Percentiles rank a stretch among this genome's conserved stretches.
phyloP scores from a whole-genome alignment of 257 asterid species.

The Nicotiana tabacum region DNA sequence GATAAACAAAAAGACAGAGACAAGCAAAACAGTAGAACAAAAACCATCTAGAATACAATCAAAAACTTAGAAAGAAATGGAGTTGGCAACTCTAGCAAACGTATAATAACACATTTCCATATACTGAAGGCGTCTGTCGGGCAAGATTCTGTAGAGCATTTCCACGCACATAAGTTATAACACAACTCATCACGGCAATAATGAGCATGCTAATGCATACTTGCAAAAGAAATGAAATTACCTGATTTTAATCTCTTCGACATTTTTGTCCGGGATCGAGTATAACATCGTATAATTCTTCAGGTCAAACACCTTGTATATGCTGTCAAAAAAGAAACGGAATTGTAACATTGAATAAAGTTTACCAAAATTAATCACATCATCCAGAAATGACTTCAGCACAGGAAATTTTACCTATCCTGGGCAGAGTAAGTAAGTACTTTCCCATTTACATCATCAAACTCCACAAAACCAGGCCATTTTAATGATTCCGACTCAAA shows the following conservation, averaged over 20 bases:
- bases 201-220: background rate
- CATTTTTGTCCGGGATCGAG: conserved; percentile 84
- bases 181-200: background rate
- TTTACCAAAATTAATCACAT: conserved; percentile 11
- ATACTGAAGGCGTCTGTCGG: background rate
- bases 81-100: background rate
- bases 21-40: background rate
- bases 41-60: background rate
- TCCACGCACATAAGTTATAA: background rate
- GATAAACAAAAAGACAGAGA: background rate
- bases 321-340: conserved; percentile 42
- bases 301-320: conserved; percentile 66
- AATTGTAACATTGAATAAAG: background rate
- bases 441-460: conserved; percentile 97
- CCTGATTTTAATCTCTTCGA: conserved; percentile 68
- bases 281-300: conserved; percentile 74
- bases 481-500: conserved; percentile 95
- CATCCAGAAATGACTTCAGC: background rate
- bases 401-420: conserved; percentile 49
- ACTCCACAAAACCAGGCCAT: conserved; percentile 99
- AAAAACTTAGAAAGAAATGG: background rate
- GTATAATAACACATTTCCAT: background rate
- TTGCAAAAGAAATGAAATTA: conserved; percentile 3
- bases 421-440: conserved; percentile 96
- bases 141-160: background rate